A percentile compares a stretch with the other conserved stretches of the same genome.
Evolutionary conservation across 169 alveolate species (phyloP).

Genomic region (Cryptosporidium andersoni): DNA sequence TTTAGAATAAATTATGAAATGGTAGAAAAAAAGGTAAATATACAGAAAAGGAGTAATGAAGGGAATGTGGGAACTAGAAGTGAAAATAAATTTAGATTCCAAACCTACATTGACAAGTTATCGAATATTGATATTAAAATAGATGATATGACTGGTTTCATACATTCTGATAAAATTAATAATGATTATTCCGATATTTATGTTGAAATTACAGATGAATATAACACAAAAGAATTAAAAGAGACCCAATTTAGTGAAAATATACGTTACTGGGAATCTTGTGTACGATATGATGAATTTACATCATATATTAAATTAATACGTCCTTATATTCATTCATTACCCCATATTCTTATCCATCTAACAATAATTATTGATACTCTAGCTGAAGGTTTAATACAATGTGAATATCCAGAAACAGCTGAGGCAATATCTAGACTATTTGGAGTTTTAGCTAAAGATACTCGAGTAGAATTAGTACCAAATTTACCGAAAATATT

Average conservation of each 20-base stretch:
- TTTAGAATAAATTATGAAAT: not conserved
- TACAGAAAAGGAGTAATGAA: not conserved
- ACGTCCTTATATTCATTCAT: slow-evolving; percentile 31
- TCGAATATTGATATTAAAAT: slow-evolving; percentile 40
- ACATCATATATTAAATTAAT: slow-evolving; percentile 4
- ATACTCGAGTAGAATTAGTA: slow-evolving; percentile 43
- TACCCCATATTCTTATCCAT: slow-evolving; percentile 11
- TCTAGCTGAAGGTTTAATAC: not conserved
- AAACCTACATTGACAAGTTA: slow-evolving; percentile 27
- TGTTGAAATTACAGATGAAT: slow-evolving; percentile 7
- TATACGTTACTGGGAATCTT: slow-evolving; percentile 23
- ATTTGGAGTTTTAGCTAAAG: slow-evolving; percentile 40
- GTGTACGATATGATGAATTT: slow-evolving; percentile 42
- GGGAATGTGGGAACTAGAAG: not conserved
- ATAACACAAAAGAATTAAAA: slow-evolving; percentile 15
- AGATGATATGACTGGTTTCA: not conserved
- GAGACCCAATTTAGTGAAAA: slow-evolving; percentile 48
- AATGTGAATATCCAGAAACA: slow-evolving; percentile 60
- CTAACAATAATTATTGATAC: slow-evolving; percentile 5
- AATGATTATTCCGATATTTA: not conserved
- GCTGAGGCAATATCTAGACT: slow-evolving; percentile 58
- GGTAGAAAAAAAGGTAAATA: not conserved
- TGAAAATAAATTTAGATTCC: slow-evolving; percentile 32
- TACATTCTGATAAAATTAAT: not conserved
- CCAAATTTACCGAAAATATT: slow-evolving; percentile 41